These are phyloP conservation scores for Chrysosporium queenslandicum DNA, from an alignment of 2,329 filamentous ascomycete genomes.

Conservation along the genomic window DNA sequence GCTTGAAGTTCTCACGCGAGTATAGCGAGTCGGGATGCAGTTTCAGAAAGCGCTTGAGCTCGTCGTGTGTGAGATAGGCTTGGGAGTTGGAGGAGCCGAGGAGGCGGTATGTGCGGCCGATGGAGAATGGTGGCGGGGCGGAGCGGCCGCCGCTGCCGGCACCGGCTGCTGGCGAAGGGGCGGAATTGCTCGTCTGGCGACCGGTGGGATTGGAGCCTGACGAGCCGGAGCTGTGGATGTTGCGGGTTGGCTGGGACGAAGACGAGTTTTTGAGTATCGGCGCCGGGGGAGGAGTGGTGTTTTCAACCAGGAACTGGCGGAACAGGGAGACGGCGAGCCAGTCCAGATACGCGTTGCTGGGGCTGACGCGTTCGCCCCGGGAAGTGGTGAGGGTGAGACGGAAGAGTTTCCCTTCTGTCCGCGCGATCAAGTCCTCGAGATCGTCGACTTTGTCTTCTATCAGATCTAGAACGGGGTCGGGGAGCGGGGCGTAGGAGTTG, in stretches of 20 bases:
- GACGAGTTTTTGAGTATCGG: constrained; percentile 34
- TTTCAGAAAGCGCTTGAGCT: constrained; percentile 84
- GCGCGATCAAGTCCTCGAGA: constrained; percentile 68
- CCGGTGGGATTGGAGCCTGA: constrained; percentile 4
- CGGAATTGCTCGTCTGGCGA: constrained; percentile 13
- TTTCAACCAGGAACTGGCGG: constrained; percentile 86
- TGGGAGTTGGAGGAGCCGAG: constrained; percentile 54
- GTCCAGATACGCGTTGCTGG: constrained; percentile 69
- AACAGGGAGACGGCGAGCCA: constrained; percentile 84
- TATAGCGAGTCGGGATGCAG: constrained; percentile 60
- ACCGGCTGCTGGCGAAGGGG: constrained; percentile 7
- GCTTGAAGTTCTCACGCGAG: constrained; percentile 70
- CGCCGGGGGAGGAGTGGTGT: constrained; percentile 61
- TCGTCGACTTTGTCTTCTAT: constrained; percentile 95
- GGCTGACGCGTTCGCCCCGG: constrained; percentile 71
- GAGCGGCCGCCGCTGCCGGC: constrained; percentile 9
- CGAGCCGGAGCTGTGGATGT: constrained; percentile 11
- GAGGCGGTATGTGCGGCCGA: constrained; percentile 65
- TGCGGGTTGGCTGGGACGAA: constrained; percentile 14
- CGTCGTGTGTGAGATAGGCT: constrained; percentile 69
- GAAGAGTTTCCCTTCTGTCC: constrained; percentile 73
- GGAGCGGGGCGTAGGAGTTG: constrained; percentile 47
- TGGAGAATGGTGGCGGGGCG: constrained; percentile 23
- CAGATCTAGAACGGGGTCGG: constrained; percentile 67
- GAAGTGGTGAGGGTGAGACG: constrained; percentile 67